Percentiles rank a stretch among this genome's conserved stretches.
These are phyloP conservation scores for Polychaeton citri DNA, from an alignment of 2,329 filamentous ascomycete genomes.

Conservation along the genomic window DNA sequence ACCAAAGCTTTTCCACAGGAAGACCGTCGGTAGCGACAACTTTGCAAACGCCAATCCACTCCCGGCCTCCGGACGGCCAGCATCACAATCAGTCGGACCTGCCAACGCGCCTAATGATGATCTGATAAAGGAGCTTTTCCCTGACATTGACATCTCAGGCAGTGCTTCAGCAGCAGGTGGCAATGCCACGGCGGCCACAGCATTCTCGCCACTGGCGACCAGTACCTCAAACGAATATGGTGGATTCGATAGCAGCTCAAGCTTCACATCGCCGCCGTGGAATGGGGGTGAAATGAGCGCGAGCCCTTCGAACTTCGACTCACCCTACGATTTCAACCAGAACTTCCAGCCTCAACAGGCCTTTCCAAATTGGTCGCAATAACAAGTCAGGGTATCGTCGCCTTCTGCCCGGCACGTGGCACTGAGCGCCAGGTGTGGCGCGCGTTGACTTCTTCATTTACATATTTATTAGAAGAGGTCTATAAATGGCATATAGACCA, in stretches of 20 bases:
- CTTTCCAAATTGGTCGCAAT: constrained; percentile 14
- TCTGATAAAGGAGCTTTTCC: constrained; percentile 18
- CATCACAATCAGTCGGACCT: constrained; percentile 15
- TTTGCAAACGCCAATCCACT: not conserved
- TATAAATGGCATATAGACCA: no score
- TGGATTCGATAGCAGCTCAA: constrained; percentile 8
- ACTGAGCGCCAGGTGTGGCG: no score
- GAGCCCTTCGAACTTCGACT: constrained; percentile 16
- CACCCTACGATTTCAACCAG: constrained; percentile 15
- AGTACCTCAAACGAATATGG: constrained; percentile 9
- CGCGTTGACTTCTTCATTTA: no score
- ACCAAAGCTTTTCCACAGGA: not conserved
- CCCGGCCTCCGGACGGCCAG: constrained; percentile 7
- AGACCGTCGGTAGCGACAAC: constrained; percentile 1
- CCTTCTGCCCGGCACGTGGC: no score
- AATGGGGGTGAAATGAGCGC: constrained; percentile 19
- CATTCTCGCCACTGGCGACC: constrained; percentile 1
- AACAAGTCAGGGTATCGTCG: no score
- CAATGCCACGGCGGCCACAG: constrained; percentile 1
- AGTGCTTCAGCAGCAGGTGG: constrained; percentile 7
- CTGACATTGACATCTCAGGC: constrained; percentile 16
- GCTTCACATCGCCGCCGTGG: constrained; percentile 19
- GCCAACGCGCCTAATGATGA: constrained; percentile 15
- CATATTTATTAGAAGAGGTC: no score
- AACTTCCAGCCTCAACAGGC: constrained; percentile 16